Evolutionary conservation across 352 stramenopile genomes (phyloP).

Genomic region (Pythium phragmitis): DNA sequence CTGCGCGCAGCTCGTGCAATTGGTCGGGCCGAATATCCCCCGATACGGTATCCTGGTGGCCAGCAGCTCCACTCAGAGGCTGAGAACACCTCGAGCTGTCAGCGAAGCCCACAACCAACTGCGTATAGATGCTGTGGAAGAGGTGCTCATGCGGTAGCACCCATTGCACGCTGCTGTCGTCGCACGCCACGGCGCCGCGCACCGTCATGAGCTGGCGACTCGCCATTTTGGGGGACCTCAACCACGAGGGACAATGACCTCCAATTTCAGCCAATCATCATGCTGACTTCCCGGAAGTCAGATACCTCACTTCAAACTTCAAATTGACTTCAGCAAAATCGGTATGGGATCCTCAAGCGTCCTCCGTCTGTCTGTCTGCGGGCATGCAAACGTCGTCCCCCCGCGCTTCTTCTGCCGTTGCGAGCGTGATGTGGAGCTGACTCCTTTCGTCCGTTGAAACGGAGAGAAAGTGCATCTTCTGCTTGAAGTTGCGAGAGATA

Average conservation of each 20-base stretch:
- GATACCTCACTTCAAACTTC: background rate
- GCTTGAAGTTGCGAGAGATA: background rate
- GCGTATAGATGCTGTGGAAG: conserved; percentile 44
- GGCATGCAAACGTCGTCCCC: background rate
- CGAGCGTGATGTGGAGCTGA: conserved; percentile 1
- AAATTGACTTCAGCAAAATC: background rate
- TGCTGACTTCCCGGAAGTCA: conserved; percentile 2
- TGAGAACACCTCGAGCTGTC: background rate
- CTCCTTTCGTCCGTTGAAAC: background rate
- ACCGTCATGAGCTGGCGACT: conserved; percentile 32
- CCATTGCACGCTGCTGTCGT: conserved; percentile 32
- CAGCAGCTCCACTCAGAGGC: background rate
- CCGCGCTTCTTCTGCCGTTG: conserved; percentile 7
- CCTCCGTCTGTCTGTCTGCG: background rate
- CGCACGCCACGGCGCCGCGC: conserved; percentile 37
- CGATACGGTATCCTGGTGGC: background rate
- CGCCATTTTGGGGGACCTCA: background rate
- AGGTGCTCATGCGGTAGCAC: conserved; percentile 60
- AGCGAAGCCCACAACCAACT: background rate
- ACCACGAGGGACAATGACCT: background rate
- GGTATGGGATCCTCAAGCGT: background rate
- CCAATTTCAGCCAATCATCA: conserved; percentile 8
- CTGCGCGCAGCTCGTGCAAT: conserved; percentile 47
- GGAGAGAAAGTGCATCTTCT: background rate
- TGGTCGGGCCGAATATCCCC: conserved; percentile 47